Evolutionary conservation across 2,329 filamentous ascomycete species (phyloP).

Genomic region (Fusarium piperis): DNA sequence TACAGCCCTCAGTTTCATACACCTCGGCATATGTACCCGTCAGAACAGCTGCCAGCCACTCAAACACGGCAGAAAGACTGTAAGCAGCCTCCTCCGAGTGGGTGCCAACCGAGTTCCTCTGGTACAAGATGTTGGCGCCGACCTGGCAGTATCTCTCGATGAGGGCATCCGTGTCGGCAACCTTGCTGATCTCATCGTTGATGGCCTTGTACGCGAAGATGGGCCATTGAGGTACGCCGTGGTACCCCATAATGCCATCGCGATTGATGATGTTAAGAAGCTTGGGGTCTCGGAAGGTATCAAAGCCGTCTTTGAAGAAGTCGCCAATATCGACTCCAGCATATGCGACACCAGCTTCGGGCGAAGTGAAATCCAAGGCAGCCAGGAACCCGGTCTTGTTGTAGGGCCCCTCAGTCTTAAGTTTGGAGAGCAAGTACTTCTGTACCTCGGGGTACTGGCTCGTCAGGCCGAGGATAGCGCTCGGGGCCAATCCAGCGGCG

Average conservation of each 20-base stretch:
- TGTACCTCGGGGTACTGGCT: constrained; percentile 35
- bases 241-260: constrained; percentile 39
- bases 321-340: constrained; percentile 20
- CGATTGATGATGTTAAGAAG: constrained; percentile 16
- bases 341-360: constrained; percentile 20
- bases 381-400: constrained; percentile 39
- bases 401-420: constrained; percentile 25
- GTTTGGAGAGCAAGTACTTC: constrained; percentile 26
- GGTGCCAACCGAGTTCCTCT: constrained; percentile 31
- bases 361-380: constrained; percentile 6
- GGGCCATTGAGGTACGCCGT: constrained; percentile 36
- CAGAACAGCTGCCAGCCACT: constrained; percentile 27
- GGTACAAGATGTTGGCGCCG: constrained; percentile 37
- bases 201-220: constrained; percentile 37
- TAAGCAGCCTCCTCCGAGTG: constrained; percentile 21
- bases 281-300: constrained; percentile 13
- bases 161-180: constrained; percentile 29
- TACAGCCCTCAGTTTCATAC: constrained; percentile 32
- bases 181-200: constrained; percentile 30
- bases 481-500: constrained; percentile 31
- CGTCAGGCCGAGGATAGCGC: constrained; percentile 30
- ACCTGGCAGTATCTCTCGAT: constrained; percentile 30
- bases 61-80: constrained; percentile 12
- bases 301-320: constrained; percentile 22
- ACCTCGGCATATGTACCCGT: constrained; percentile 11